These are phyloP conservation scores for Trypanosoma theileri DNA, from an alignment of 208 protist species.

Conservation along the genomic window DNA sequence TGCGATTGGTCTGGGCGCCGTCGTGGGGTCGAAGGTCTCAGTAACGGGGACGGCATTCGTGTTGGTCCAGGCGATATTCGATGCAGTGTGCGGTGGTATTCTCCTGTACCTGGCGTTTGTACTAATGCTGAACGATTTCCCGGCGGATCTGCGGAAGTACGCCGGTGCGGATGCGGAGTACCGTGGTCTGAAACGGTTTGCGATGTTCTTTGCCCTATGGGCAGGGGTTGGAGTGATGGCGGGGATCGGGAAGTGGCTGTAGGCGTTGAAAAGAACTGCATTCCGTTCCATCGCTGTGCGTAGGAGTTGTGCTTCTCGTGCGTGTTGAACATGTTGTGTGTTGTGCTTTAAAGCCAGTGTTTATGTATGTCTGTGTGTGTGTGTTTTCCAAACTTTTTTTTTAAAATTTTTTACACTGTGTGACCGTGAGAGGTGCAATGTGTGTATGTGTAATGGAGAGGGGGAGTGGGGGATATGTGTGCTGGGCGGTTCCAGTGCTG, in stretches of 20 bases:
- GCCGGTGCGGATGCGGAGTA: slow-evolving; percentile 1
- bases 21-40: slow-evolving; percentile 28
- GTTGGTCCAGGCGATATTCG: slow-evolving; percentile 40
- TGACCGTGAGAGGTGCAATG: no score
- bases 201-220: slow-evolving; percentile 44
- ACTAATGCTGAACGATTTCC: slow-evolving; percentile 57
- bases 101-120: slow-evolving; percentile 58
- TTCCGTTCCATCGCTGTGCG: not conserved
- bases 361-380: not conserved
- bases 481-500: not conserved
- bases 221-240: slow-evolving; percentile 34
- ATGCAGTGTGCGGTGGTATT: slow-evolving; percentile 53
- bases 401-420: not conserved
- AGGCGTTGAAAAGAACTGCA: not conserved
- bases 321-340: not conserved
- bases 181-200: slow-evolving; percentile 12
- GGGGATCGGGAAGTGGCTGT: slow-evolving; percentile 10
- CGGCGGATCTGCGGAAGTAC: slow-evolving; percentile 35
- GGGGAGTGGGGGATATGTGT: not conserved
- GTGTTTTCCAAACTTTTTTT: not conserved
- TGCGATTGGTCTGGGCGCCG: slow-evolving; percentile 28
- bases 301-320: slow-evolving; percentile 11
- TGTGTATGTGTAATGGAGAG: not conserved
- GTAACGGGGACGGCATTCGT: slow-evolving; percentile 38
- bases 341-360: not conserved